These are phyloP conservation scores for Cyberlindnera saturnus DNA, from an alignment of 805 yeast genomes.

Conservation along the genomic window DNA sequence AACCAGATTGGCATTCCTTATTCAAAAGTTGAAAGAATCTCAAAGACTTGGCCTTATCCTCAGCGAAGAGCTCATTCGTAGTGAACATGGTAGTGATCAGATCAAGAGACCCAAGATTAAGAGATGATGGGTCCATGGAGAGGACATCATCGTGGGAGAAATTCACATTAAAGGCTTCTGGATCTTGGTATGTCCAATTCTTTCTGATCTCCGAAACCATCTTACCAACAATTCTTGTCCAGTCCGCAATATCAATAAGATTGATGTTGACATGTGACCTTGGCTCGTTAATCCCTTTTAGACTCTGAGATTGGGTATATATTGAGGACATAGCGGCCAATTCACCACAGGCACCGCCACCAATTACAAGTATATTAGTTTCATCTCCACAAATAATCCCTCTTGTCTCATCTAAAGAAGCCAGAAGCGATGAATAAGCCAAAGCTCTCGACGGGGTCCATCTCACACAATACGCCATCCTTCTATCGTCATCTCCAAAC, in stretches of 20 bases:
- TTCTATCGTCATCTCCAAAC: slow-evolving; percentile 53
- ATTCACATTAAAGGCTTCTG: slow-evolving; percentile 26
- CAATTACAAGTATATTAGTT: slow-evolving; percentile 53
- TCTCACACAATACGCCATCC: slow-evolving; percentile 73
- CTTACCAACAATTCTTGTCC: slow-evolving; percentile 50
- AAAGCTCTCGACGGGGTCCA: slow-evolving; percentile 86
- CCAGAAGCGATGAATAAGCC: slow-evolving; percentile 64
- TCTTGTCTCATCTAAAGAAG: slow-evolving; percentile 39
- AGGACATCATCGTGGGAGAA: slow-evolving; percentile 34
- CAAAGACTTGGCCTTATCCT: slow-evolving; percentile 56
- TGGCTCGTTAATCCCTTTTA: slow-evolving; percentile 10
- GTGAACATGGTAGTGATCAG: slow-evolving; percentile 75
- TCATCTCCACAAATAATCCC: slow-evolving; percentile 27
- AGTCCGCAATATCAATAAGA: slow-evolving; percentile 74
- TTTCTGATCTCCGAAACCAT: slow-evolving; percentile 37
- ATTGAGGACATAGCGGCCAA: slow-evolving; percentile 56
- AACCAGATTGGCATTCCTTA: slow-evolving; percentile 44
- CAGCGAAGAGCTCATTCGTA: slow-evolving; percentile 78
- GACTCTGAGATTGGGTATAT: slow-evolving; percentile 31
- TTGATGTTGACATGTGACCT: slow-evolving; percentile 36
- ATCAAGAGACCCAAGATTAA: slow-evolving; percentile 29
- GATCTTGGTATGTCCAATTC: slow-evolving; percentile 48
- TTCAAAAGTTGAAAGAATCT: slow-evolving; percentile 50
- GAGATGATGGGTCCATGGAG: slow-evolving; percentile 14
- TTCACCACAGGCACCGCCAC: slow-evolving; percentile 92